phyloP scores from a whole-genome alignment of 2,329 filamentous ascomycete species.

The Neonectria magnoliae region DNA sequence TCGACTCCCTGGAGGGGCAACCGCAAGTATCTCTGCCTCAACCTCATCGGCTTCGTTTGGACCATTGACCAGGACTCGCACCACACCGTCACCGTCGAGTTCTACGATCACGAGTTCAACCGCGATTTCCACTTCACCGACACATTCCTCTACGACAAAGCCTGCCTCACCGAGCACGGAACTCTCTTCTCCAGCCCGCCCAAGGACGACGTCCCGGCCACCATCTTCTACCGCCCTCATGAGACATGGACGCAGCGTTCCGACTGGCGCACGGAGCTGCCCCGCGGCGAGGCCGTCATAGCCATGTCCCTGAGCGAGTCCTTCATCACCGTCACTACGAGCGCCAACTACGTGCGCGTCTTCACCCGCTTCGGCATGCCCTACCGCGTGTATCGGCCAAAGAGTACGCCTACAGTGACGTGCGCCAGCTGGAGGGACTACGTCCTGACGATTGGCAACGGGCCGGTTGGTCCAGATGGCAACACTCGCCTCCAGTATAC shows the following conservation, averaged over 20 bases:
- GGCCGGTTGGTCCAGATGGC: slow-evolving; percentile 82
- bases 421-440: slow-evolving; percentile 97
- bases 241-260: slow-evolving; percentile 93
- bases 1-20: slow-evolving; percentile 97
- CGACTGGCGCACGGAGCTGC: slow-evolving; percentile 92
- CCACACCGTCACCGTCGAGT: slow-evolving; percentile 95
- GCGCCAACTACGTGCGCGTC: slow-evolving; percentile 86
- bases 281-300: slow-evolving; percentile 83
- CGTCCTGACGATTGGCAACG: slow-evolving; percentile 95
- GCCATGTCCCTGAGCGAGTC: slow-evolving; percentile 92
- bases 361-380: slow-evolving; percentile 94
- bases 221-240: slow-evolving; percentile 95
- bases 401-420: slow-evolving; percentile 88
- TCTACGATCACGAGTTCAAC: slow-evolving; percentile 93
- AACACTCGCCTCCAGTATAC: slow-evolving; percentile 84
- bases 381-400: slow-evolving; percentile 88
- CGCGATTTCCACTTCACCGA: slow-evolving; percentile 98
- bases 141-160: slow-evolving; percentile 94
- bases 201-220: slow-evolving; percentile 72
- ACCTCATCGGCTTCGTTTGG: slow-evolving; percentile 94
- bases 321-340: slow-evolving; percentile 90
- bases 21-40: slow-evolving; percentile 91
- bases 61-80: slow-evolving; percentile 95
- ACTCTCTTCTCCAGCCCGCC: slow-evolving; percentile 86
- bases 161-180: slow-evolving; percentile 87